These are phyloP conservation scores for Avicennia marina DNA, from an alignment of 257 asterid species.

Conservation along the genomic window DNA sequence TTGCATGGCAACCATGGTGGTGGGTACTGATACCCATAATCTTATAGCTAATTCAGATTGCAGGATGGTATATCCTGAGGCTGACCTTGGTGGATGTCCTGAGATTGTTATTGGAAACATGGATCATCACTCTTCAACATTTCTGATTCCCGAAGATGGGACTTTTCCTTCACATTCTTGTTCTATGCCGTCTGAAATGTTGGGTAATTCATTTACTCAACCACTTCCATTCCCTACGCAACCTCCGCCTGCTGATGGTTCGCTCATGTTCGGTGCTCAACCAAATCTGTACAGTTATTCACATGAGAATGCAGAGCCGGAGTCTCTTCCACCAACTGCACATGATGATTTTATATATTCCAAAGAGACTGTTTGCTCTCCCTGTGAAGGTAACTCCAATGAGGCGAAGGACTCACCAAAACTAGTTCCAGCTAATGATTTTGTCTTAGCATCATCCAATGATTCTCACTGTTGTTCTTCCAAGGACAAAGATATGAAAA, in stretches of 20 bases:
- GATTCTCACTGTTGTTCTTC: constrained; percentile 32
- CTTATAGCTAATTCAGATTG: constrained; percentile 35
- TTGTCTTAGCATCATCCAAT: constrained; percentile 32
- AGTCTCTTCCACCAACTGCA: constrained; percentile 25
- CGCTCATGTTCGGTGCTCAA: constrained; percentile 30
- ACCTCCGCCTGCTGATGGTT: constrained; percentile 33
- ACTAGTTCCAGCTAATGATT: constrained; percentile 54
- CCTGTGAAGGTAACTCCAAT: constrained; percentile 31
- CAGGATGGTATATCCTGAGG: constrained; percentile 34
- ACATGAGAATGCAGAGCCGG: constrained; percentile 32
- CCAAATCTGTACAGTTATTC: constrained; percentile 41
- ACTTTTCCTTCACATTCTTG: constrained; percentile 38
- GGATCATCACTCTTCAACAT: constrained; percentile 41
- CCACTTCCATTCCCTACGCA: constrained; percentile 35
- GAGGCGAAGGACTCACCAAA: constrained; percentile 40
- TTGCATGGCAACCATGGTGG: constrained; percentile 17
- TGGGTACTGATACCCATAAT: constrained; percentile 32
- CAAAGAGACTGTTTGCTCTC: constrained; percentile 34
- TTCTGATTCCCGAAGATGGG: constrained; percentile 45
- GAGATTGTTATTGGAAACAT: constrained; percentile 26
- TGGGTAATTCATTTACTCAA: constrained; percentile 42
- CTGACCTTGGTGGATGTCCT: constrained; percentile 31
- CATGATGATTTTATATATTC: constrained; percentile 36
- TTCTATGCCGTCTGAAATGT: constrained; percentile 41
- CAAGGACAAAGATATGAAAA: constrained; percentile 24